Base-by-base conservation (phyloP, 1,284 basidiomycete genomes). In the Puccinia brachypodii region DNA sequence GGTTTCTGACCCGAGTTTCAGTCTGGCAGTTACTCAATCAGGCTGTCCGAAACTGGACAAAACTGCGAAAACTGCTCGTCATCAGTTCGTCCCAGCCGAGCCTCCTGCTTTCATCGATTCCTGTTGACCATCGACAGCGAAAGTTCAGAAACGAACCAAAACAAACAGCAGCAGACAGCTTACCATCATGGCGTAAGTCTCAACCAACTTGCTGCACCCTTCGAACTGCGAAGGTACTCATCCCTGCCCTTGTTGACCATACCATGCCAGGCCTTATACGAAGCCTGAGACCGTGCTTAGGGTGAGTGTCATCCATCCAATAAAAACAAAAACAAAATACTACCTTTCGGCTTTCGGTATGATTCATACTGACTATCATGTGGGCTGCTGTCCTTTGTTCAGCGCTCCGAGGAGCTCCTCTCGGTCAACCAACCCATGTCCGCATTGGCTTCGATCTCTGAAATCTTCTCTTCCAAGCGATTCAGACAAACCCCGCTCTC, bases 211-310 rank as follows among this genome's bases (percentile, higher is more conserved):
- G 28, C 7, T 28, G 50, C 44, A 8, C 13, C 47, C 25, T 8
- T 71, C 25, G n/a, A n/a, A n/a, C n/a, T n/a, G n/a, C n/a, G n/a
- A n/a, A n/a, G 25, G 25, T 38, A 4, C 64, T 78, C 64, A 68
- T 44, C 58, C 56, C 19, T 69, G 9, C 4, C 40, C 33, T 38
- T 36, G 28, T 40, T n/a, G 22, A 9, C 6, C 62, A 4, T 1
- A 11, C 38, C 53, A 28, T 42, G 22, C 6, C n/a, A 79, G 77
- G 25, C 94, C 94, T 84, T 94, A 93, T 87, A 92, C 93, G 71
- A 94, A 94, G 87, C 94, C 94, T 81, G 94, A 95, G 89, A 93
- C 94, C 76, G 92, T 95, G 83, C 90, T 96, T 85, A 95, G 94
- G 88, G 83, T 84, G 28, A 47, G 83, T 82, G 33, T 19, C 25